phyloP scores from a whole-genome alignment of 768 basidiomycete genomes.

The Boletus reticulatus region DNA sequence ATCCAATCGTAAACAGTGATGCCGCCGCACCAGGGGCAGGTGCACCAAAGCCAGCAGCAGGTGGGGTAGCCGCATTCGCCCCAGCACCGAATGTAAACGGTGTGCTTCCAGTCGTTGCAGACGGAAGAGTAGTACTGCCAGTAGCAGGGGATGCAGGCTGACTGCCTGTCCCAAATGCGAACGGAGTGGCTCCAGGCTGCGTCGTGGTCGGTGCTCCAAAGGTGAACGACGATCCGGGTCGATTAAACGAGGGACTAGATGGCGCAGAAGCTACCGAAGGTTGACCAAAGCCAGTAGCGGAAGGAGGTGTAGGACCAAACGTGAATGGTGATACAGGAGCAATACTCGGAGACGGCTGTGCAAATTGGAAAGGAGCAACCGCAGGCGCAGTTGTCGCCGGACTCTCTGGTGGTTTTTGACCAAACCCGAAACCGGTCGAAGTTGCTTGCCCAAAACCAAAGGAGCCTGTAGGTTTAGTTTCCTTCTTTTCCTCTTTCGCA shows the following conservation, averaged over 20 bases:
- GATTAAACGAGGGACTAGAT: constrained; percentile 56
- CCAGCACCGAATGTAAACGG: constrained; percentile 39
- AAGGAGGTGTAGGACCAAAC: constrained; percentile 41
- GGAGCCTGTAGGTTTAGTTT: constrained; percentile 39
- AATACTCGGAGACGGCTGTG: constrained; percentile 36
- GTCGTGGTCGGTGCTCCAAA: constrained; percentile 44
- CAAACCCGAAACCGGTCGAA: constrained; percentile 46
- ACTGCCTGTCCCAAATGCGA: constrained; percentile 49
- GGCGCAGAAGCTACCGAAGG: constrained; percentile 46
- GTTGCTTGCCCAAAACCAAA: constrained; percentile 50
- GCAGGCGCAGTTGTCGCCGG: constrained; percentile 38
- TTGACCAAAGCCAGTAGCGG: constrained; percentile 43
- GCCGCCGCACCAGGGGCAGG: constrained; percentile 33
- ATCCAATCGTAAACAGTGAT: constrained; percentile 58
- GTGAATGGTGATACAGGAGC: constrained; percentile 41
- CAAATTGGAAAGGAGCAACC: constrained; percentile 49
- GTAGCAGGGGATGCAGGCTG: constrained; percentile 61
- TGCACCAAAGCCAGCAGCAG: constrained; percentile 41
- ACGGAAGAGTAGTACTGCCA: constrained; percentile 32
- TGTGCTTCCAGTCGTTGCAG: constrained; percentile 26
- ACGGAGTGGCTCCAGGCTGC: constrained; percentile 34
- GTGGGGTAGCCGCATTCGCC: constrained; percentile 33
- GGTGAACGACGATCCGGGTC: constrained; percentile 39
- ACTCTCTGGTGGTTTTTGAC: constrained; percentile 39
- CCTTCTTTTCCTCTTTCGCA: constrained; percentile 45